Conservation (phyloP, 1,139 yeast genomes). For the Hyphopichia pseudoburtonii region DNA sequence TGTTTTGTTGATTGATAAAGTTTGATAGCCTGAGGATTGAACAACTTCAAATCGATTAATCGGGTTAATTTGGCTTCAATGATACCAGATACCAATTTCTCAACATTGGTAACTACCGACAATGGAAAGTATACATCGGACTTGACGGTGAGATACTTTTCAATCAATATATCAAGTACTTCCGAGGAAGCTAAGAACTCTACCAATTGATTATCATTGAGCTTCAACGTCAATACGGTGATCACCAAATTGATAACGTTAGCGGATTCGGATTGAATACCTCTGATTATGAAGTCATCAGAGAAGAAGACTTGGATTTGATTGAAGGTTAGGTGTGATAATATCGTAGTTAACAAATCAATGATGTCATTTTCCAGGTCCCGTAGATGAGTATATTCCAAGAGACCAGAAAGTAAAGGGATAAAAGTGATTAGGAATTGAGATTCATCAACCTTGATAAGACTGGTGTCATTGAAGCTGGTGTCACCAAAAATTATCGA, state of each 20-base stretch:
- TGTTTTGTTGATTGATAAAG: conserved; percentile 7
- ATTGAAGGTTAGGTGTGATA: conserved; percentile 10
- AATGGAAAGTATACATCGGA: conserved; percentile 2
- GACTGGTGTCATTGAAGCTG: background rate
- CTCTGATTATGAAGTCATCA: conserved; percentile 10
- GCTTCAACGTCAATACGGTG: conserved; percentile 10
- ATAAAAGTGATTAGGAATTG: conserved; percentile 2
- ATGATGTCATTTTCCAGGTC: conserved; percentile 11
- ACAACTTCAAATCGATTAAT: conserved; percentile 1
- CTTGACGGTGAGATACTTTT: conserved; percentile 2
- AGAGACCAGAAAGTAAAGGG: conserved; percentile 1
- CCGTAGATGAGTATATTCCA: conserved; percentile 5
- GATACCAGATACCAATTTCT: conserved; percentile 4
- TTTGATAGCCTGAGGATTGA: conserved; percentile 5
- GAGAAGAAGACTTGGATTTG: conserved; percentile 13
- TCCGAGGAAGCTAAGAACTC: conserved; percentile 11
- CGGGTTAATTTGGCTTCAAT: background rate
- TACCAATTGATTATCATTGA: conserved; percentile 10
- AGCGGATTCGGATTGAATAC: conserved; percentile 4
- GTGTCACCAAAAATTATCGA: conserved; percentile 1
- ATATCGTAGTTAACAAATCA: conserved; percentile 13
- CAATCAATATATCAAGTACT: background rate
- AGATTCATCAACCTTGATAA: background rate
- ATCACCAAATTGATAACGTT: conserved; percentile 9
- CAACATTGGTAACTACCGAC: conserved; percentile 5